These are phyloP conservation scores for Iris pallida DNA, from an alignment of 116 monocot species.

Conservation along the genomic window DNA sequence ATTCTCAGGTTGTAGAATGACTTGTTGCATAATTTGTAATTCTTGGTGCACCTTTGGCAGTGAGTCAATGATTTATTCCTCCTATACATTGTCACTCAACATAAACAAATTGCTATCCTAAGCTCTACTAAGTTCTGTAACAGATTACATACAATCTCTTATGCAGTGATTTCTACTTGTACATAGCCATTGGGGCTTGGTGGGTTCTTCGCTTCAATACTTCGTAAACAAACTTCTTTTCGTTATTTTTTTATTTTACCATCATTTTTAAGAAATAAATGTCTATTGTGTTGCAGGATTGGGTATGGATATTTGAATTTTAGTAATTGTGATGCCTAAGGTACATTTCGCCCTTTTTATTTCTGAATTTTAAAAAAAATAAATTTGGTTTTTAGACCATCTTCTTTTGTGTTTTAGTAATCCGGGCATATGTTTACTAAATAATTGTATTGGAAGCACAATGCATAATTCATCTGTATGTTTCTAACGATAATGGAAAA, in stretches of 20 bases:
- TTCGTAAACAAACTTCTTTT: not conserved
- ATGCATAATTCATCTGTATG: no score
- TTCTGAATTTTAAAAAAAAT: no score
- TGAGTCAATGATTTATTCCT: constrained; percentile 32
- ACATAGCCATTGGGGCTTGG: constrained; percentile 76
- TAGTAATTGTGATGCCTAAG: constrained; percentile 92
- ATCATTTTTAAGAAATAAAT: not conserved
- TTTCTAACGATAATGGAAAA: no score
- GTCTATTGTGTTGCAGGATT: constrained; percentile 47
- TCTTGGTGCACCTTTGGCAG: constrained; percentile 80
- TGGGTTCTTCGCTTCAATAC: constrained; percentile 13
- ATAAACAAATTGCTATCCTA: constrained; percentile 9
- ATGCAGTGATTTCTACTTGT: constrained; percentile 88
- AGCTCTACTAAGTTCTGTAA: constrained; percentile 9
- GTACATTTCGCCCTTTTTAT: constrained; percentile 26
- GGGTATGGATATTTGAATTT: constrained; percentile 91
- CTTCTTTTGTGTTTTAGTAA: no score
- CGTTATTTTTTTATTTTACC: not conserved
- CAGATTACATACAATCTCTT: constrained; percentile 97
- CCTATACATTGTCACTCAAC: not conserved
- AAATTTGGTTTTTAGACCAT: no score
- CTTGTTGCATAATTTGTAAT: no score
- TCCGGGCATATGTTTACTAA: no score
- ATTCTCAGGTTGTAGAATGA: no score
- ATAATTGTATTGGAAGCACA: no score